Evolutionary conservation across 441 rosid species (phyloP).

Genomic region (Eruca vesicaria): DNA sequence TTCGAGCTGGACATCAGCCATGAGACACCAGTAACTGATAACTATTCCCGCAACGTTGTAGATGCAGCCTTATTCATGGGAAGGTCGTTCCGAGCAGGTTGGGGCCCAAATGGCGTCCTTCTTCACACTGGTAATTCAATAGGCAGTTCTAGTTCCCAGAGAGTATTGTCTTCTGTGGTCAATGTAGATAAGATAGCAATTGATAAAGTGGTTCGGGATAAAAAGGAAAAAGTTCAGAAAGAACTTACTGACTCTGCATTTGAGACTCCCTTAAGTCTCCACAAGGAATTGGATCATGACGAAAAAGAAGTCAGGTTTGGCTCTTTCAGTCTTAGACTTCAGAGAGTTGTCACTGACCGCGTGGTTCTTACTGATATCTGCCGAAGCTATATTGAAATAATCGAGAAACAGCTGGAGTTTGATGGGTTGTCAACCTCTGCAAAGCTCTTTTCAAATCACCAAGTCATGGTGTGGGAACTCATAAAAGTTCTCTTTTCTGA

Average conservation of each 20-base stretch:
- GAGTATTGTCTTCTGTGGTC: conserved; percentile 69
- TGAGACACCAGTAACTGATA: conserved; percentile 66
- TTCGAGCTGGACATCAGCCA: conserved; percentile 68
- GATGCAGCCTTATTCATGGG: conserved; percentile 99
- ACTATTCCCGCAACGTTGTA: conserved; percentile 74
- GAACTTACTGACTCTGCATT: conserved; percentile 75
- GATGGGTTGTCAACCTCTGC: conserved; percentile 66
- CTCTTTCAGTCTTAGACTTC: conserved; percentile 69
- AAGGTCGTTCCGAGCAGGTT: conserved; percentile 94
- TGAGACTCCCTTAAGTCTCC: conserved; percentile 76
- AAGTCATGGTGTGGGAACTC: conserved; percentile 97
- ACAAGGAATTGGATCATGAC: conserved; percentile 61
- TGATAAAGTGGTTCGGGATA: conserved; percentile 80
- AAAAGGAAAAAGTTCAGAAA: conserved; percentile 59
- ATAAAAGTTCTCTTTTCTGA: conserved; percentile 89
- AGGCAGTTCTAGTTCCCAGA: conserved; percentile 48
- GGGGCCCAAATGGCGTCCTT: conserved; percentile 97
- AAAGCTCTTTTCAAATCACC: conserved; percentile 82
- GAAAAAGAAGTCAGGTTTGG: conserved; percentile 66
- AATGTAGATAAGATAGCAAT: conserved; percentile 81
- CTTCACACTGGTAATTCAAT: conserved; percentile 76
- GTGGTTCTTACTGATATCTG: conserved; percentile 75
- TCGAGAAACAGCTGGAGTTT: conserved; percentile 83
- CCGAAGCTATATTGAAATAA: conserved; percentile 73
- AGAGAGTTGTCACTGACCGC: conserved; percentile 62